Percentiles rank a stretch among this genome's conserved stretches.
Conservation (phyloP, 202 grass and related monocot genomes). For the Schoenoplectus tabernaemontani region DNA sequence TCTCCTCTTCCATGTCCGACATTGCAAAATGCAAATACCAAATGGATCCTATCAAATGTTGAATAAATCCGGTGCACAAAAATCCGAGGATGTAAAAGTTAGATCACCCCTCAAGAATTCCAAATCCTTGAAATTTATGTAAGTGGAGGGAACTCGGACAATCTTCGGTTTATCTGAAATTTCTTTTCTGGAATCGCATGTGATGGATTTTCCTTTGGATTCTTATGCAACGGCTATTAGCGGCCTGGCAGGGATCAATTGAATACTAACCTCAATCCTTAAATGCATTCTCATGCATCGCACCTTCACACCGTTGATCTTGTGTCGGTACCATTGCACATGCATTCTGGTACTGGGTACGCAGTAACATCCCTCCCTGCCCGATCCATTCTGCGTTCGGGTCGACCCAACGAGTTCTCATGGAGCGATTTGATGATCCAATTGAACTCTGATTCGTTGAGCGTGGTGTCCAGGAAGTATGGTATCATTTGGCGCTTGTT, state of each 20-base stretch:
- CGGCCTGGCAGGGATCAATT: background rate
- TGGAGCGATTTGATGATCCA: constrained; percentile 26
- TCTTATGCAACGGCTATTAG: constrained; percentile 21
- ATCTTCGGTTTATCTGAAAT: background rate
- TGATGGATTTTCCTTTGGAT: background rate
- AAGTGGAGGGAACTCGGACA: background rate
- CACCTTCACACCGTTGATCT: constrained; percentile 16
- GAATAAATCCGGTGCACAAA: too few relatives aligned
- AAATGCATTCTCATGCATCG: constrained; percentile 12
- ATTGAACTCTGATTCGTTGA: constrained; percentile 28
- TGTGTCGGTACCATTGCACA: constrained; percentile 25
- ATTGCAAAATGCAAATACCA: background rate
- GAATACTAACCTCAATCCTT: constrained; percentile 1
- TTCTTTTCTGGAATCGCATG: background rate
- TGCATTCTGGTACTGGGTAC: constrained; percentile 35
- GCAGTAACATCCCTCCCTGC: constrained; percentile 31
- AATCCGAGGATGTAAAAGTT: too few relatives aligned
- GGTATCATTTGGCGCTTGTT: constrained; percentile 33
- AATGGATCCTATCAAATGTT: background rate
- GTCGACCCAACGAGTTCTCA: constrained; percentile 11
- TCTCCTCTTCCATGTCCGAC: background rate
- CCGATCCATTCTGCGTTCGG: constrained; percentile 24
- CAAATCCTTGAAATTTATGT: background rate
- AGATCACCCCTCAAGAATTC: background rate
- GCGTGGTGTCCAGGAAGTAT: constrained; percentile 22